Conservation (phyloP, 805 yeast genomes). For the Saccharomycopsis fermentans region DNA sequence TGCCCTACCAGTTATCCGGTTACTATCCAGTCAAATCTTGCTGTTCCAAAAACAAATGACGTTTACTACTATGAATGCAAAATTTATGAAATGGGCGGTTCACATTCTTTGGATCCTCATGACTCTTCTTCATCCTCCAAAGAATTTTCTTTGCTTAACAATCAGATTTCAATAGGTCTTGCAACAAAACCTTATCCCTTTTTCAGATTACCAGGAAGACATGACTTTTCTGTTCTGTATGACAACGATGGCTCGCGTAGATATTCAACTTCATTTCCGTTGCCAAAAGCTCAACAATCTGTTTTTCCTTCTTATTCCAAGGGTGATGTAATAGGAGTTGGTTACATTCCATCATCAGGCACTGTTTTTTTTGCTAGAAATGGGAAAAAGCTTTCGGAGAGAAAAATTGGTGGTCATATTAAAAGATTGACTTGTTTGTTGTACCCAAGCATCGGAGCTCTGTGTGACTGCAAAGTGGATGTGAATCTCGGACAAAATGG, state of each 20-base stretch:
- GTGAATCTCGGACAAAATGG: slow-evolving; percentile 87
- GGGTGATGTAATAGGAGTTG: slow-evolving; percentile 92
- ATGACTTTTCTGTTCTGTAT: slow-evolving; percentile 74
- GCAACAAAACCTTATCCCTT: slow-evolving; percentile 86
- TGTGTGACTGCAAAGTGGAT: slow-evolving; percentile 70
- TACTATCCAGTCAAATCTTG: slow-evolving; percentile 71
- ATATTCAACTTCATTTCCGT: slow-evolving; percentile 61
- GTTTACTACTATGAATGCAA: slow-evolving; percentile 87
- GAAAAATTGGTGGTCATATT: slow-evolving; percentile 69
- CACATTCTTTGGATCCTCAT: slow-evolving; percentile 36
- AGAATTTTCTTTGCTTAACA: neutral
- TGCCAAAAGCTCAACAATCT: slow-evolving; percentile 35
- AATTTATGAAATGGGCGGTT: slow-evolving; percentile 47
- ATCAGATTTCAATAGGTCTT: slow-evolving; percentile 62
- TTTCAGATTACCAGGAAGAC: slow-evolving; percentile 89
- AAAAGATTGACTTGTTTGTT: slow-evolving; percentile 35
- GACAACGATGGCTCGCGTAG: slow-evolving; percentile 79
- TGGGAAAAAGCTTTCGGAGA: slow-evolving; percentile 80
- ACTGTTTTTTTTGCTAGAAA: slow-evolving; percentile 89
- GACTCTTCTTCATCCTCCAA: slow-evolving; percentile 3
- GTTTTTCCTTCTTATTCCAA: slow-evolving; percentile 52
- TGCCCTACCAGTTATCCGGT: slow-evolving; percentile 34
- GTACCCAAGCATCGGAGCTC: slow-evolving; percentile 86
- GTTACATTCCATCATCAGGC: slow-evolving; percentile 73
- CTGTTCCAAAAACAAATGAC: slow-evolving; percentile 72